Evolutionary conservation across 2,329 filamentous ascomycete species (phyloP).

Genomic region (Monilinia vaccinii-corymbosi): DNA sequence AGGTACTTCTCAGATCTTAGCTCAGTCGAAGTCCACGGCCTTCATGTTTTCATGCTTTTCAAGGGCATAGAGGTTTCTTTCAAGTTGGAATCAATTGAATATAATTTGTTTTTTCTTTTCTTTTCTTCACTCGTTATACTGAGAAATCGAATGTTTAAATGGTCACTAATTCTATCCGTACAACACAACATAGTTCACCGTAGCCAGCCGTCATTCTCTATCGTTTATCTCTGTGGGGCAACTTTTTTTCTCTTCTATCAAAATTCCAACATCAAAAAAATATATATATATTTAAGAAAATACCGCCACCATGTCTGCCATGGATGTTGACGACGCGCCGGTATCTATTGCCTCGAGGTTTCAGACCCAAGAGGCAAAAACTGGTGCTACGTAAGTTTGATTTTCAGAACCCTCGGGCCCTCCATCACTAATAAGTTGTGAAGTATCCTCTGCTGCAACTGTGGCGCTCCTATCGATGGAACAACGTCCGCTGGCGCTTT

Average conservation of each 20-base stretch:
- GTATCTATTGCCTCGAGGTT: conserved; percentile 36
- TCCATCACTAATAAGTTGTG: conserved; percentile 17
- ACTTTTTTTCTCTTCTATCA: conserved; percentile 23
- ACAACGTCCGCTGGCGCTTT: conserved; percentile 77
- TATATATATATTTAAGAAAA: conserved; percentile 20
- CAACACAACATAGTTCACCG: neutral
- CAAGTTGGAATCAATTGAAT: too few species aligned
- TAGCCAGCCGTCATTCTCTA: conserved; percentile 6
- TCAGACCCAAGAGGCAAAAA: conserved; percentile 27
- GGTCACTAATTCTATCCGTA: neutral
- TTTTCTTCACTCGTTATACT: neutral
- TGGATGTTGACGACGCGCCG: conserved; percentile 47
- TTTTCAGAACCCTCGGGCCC: neutral
- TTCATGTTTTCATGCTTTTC: neutral
- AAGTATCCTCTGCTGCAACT: conserved; percentile 97
- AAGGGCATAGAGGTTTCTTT: too few species aligned
- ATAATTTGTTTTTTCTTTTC: neutral
- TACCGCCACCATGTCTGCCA: conserved; percentile 41
- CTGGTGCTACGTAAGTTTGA: conserved; percentile 45
- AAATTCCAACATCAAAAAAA: conserved; percentile 14
- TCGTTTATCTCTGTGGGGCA: conserved; percentile 19
- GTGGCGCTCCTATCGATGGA: conserved; percentile 90
- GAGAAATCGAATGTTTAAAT: neutral
- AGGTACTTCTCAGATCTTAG: too few species aligned
- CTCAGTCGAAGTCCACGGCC: neutral